Evolutionary conservation across 202 grass and related monocot species (phyloP), one percentile per base, ranked within the genome.

Genomic region (Carex sylvatica): DNA sequence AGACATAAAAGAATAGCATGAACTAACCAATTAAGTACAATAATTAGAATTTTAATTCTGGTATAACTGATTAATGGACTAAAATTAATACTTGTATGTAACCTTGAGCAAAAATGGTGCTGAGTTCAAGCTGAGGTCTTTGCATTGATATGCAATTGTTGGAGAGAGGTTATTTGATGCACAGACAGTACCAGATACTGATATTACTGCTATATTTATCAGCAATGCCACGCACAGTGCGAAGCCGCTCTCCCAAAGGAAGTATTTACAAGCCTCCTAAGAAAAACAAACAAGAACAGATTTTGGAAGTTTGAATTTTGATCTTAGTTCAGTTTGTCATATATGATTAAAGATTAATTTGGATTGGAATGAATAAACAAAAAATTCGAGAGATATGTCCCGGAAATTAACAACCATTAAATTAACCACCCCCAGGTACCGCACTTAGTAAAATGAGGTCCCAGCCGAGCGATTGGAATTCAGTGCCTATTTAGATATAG

Each of bases 71-170:
- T 75, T 55, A 31, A 19, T 47, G 14, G 31, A 31, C 22, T 23
- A 26, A 13, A 36, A 24, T n/a, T 1, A 42, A 35, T 74, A 82
- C 9, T 61, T 82, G 30, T 11, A 1, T 60, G 15, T 62, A 13
- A 93, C 91, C 83, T 79, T 94, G 83, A 97, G 91, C 78, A 94
- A 73, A 11, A 97, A 80, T 59, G 91, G 91, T 33, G 94, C 69
- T 2, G 94, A 94, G 52, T 97, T 80, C 28, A 92, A 76, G 4
- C 91, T 97, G 67, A 97, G 85, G 65, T 94, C 85, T 31, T 76
- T 13, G 46, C 94, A 94, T 10, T 79, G 84, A n/a, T 66, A 72
- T 6, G 85, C 54, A 55, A 90, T 76, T 0, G 2, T 40, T 6
- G 47, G 28, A 22, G 94, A 83, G 28, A 94, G 84, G 36, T 75